Conservation (phyloP, 495 filamentous ascomycete species). For the Aspergillus heteromorphus region DNA sequence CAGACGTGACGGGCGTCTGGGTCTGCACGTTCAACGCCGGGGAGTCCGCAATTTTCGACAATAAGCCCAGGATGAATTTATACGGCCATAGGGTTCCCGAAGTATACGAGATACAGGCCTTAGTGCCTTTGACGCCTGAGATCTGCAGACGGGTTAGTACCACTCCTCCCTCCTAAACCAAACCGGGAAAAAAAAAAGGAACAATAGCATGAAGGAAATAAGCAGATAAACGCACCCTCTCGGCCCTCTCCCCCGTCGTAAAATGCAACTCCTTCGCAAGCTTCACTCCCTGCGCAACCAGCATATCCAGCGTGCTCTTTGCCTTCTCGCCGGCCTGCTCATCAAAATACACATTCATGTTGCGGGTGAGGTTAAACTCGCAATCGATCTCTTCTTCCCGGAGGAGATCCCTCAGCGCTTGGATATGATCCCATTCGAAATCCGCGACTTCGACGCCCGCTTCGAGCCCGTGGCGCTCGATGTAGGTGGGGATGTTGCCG, state of each 20-base stretch:
- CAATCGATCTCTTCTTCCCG: conserved; percentile 36
- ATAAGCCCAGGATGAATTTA: conserved; percentile 55
- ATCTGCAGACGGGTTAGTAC: conserved; percentile 12
- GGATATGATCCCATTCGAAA: conserved; percentile 29
- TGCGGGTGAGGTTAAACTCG: conserved; percentile 35
- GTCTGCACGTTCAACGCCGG: conserved; percentile 57
- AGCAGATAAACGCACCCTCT: conserved; percentile 16
- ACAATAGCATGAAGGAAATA: too few species aligned
- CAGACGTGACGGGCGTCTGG: conserved; percentile 47
- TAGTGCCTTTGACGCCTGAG: conserved; percentile 29
- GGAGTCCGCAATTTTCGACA: conserved; percentile 44
- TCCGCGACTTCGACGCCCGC: conserved; percentile 25
- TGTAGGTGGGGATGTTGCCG: conserved; percentile 22
- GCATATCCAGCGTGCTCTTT: conserved; percentile 20
- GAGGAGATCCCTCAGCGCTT: conserved; percentile 25
- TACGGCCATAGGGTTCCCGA: conserved; percentile 65
- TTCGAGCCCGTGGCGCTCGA: conserved; percentile 24
- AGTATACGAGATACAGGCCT: conserved; percentile 30
- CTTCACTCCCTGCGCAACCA: conserved; percentile 16
- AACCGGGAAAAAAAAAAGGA: not conserved
- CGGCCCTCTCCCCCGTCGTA: conserved; percentile 17
- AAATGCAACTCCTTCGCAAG: conserved; percentile 30
- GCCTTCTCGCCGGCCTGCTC: conserved; percentile 21
- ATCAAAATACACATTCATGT: conserved; percentile 30
- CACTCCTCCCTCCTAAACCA: not conserved